A percentile compares a stretch with the other conserved stretches of the same genome.
Conservation (phyloP, 2,329 filamentous ascomycete genomes). For the Fusarium secorum region DNA sequence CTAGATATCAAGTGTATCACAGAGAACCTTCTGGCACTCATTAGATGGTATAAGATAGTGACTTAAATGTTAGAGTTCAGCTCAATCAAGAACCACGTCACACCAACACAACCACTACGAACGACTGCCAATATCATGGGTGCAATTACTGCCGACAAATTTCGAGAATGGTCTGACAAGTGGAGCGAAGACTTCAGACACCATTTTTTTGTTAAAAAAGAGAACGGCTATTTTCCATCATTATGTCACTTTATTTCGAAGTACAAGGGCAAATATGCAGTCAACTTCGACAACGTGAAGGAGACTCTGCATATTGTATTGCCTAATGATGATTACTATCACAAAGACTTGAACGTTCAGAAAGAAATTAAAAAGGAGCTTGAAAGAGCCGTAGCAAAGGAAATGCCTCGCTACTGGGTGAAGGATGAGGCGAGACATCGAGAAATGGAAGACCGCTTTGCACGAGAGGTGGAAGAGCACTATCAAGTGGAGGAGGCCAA, state of each 20-base stretch:
- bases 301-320: neutral
- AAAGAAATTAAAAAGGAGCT: neutral
- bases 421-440: neutral
- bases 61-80: fast-evolving
- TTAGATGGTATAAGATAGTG: neutral
- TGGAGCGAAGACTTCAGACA: neutral
- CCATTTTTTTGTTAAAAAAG: neutral
- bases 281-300: neutral
- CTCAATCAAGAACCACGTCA: fast-evolving
- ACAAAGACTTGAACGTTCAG: neutral
- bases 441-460: neutral
- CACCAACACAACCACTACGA: fast-evolving
- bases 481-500: neutral
- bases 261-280: neutral
- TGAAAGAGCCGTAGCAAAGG: fast-evolving
- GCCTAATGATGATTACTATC: neutral
- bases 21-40: fast-evolving
- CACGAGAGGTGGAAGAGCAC: neutral
- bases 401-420: neutral
- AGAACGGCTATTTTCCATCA: neutral
- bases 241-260: neutral
- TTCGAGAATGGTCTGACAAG: neutral
- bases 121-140: neutral
- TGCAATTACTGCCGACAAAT: neutral
- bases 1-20: neutral